These are phyloP conservation scores for Aureobasidium sp. DNA, from an alignment of 2,329 filamentous ascomycete genomes.

Conservation along the genomic window DNA sequence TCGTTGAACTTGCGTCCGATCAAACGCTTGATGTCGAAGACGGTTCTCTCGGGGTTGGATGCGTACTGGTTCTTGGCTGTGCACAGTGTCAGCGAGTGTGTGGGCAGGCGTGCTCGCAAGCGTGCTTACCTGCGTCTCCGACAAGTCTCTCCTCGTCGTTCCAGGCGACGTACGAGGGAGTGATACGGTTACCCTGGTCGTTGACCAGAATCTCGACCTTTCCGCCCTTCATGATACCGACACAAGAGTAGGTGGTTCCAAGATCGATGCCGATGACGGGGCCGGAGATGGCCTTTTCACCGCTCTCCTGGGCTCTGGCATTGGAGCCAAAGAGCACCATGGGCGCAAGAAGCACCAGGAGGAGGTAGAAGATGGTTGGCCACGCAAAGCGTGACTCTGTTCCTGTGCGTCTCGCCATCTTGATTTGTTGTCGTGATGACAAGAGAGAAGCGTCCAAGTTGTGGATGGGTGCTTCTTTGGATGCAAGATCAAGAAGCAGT, in stretches of 20 bases:
- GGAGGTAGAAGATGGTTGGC: constrained; percentile 85
- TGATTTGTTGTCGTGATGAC: constrained; percentile 1
- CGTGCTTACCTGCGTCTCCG: constrained; percentile 62
- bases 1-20: constrained; percentile 44
- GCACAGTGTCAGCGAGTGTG: not conserved
- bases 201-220: constrained; percentile 94
- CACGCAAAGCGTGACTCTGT: constrained; percentile 37
- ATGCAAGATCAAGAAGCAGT: not conserved
- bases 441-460: constrained; percentile 1
- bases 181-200: constrained; percentile 95
- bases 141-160: constrained; percentile 95
- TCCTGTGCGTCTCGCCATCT: constrained; percentile 16
- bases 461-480: not conserved
- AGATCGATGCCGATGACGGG: constrained; percentile 94
- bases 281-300: constrained; percentile 60
- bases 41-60: constrained; percentile 40
- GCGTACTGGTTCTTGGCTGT: constrained; percentile 77
- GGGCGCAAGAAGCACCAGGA: constrained; percentile 76
- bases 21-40: constrained; percentile 43
- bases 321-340: constrained; percentile 66
- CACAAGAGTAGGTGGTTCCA: constrained; percentile 79
- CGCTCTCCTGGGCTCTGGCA: constrained; percentile 59
- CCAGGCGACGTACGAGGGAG: constrained; percentile 53
- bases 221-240: constrained; percentile 92
- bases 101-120: not conserved